A percentile compares a stretch with the other conserved stretches of the same genome.
Evolutionary conservation across 352 stramenopile genomes (phyloP).

Genomic region (Globisporangium yorkense): DNA sequence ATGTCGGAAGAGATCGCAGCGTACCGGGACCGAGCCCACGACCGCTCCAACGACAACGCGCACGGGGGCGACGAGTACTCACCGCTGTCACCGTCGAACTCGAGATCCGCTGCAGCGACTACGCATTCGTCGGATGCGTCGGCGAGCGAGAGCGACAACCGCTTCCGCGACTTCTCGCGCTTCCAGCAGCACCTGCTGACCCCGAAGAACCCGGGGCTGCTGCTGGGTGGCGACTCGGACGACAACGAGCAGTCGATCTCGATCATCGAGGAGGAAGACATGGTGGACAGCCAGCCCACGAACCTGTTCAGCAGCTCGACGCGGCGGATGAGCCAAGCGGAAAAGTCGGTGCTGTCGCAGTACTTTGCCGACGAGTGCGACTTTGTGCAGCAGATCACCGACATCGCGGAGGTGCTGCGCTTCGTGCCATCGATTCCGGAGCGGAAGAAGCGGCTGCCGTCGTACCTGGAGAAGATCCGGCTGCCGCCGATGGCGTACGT

Average conservation of each 20-base stretch:
- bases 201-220: slow-evolving; percentile 47
- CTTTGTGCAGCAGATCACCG: slow-evolving; percentile 87
- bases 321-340: slow-evolving; percentile 67
- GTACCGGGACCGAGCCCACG: slow-evolving; percentile 53
- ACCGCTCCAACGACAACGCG: slow-evolving; percentile 12
- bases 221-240: slow-evolving; percentile 37
- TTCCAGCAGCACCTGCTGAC: slow-evolving; percentile 86
- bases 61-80: slow-evolving; percentile 21
- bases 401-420: slow-evolving; percentile 76
- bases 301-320: slow-evolving; percentile 61
- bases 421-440: slow-evolving; percentile 80
- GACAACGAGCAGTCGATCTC: slow-evolving; percentile 30
- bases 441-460: slow-evolving; percentile 70
- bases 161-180: slow-evolving; percentile 79
- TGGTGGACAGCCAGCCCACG: slow-evolving; percentile 55
- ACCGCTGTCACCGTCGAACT: slow-evolving; percentile 28
- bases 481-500: slow-evolving; percentile 87
- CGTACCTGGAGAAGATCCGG: slow-evolving; percentile 77
- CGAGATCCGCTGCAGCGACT: slow-evolving; percentile 12
- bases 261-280: slow-evolving; percentile 67
- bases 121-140: slow-evolving; percentile 23
- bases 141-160: slow-evolving; percentile 38
- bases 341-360: slow-evolving; percentile 78
- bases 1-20: slow-evolving; percentile 69
- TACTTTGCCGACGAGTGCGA: slow-evolving; percentile 85